phyloP scores from a whole-genome alignment of 2,329 filamentous ascomycete species.

The Aspergillus sp. region DNA sequence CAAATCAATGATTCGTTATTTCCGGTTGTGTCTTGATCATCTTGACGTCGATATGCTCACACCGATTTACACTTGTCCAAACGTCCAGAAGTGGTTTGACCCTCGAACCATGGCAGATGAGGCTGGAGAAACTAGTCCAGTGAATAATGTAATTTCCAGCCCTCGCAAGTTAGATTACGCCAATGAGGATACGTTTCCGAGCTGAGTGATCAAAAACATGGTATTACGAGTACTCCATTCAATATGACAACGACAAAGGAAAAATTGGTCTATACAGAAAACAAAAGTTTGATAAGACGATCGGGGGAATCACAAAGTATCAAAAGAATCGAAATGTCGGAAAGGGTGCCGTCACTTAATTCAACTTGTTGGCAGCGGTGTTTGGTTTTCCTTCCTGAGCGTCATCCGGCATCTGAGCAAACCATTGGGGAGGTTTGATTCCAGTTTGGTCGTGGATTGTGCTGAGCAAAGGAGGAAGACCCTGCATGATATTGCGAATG shows the following conservation, averaged over 20 bases:
- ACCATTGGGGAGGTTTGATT: conserved; percentile 75
- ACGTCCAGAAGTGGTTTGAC: no score
- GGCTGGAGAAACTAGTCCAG: no score
- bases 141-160: no score
- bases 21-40: no score
- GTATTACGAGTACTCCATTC: neutral
- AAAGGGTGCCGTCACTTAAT: neutral
- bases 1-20: no score
- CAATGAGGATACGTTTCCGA: neutral
- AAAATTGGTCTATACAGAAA: neutral
- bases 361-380: neutral
- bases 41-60: no score
- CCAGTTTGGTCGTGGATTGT: conserved; percentile 90
- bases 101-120: no score
- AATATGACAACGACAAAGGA: neutral
- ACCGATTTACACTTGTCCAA: no score
- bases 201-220: neutral
- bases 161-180: neutral
- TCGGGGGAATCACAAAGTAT: neutral
- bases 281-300: neutral
- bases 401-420: conserved; percentile 52
- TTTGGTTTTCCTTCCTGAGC: neutral
- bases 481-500: conserved; percentile 81
- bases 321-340: neutral
- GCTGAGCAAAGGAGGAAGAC: conserved; percentile 75